These are phyloP conservation scores for Trametes elegans DNA, from an alignment of 768 basidiomycete genomes.

Conservation along the genomic window DNA sequence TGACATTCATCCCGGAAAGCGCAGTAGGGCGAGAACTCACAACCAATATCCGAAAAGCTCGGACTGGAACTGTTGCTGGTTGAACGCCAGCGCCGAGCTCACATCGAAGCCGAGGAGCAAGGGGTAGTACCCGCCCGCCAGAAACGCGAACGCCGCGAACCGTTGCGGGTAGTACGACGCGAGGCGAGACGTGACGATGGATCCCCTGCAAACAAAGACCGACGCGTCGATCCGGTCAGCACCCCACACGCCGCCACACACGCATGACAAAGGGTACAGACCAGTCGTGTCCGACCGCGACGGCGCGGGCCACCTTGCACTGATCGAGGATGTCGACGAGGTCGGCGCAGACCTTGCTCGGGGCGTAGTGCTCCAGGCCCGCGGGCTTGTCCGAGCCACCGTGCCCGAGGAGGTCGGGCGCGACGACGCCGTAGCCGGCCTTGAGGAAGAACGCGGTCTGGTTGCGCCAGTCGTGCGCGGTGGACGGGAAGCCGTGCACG, in stretches of 20 bases:
- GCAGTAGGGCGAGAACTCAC: conserved; percentile 6
- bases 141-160: conserved; percentile 40
- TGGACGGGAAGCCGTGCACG: conserved; percentile 45
- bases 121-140: conserved; percentile 34
- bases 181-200: conserved; percentile 33
- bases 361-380: conserved; percentile 28
- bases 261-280: conserved; percentile 6
- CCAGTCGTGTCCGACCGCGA: conserved; percentile 38
- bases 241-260: not conserved
- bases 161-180: conserved; percentile 39
- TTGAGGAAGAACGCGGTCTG: conserved; percentile 38
- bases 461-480: conserved; percentile 40
- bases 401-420: conserved; percentile 48
- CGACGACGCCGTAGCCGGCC: conserved; percentile 43
- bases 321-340: conserved; percentile 35
- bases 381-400: conserved; percentile 44
- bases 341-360: conserved; percentile 28
- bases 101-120: conserved; percentile 30
- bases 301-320: conserved; percentile 26
- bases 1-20: too few species aligned
- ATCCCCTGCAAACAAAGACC: conserved; percentile 33
- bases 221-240: not conserved
- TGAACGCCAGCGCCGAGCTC: conserved; percentile 26
- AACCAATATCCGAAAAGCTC: conserved; percentile 44
- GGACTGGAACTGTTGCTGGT: conserved; percentile 31